Conservation (phyloP, 2,329 filamentous ascomycete species). For the Pseudogymnoascus sp. region DNA sequence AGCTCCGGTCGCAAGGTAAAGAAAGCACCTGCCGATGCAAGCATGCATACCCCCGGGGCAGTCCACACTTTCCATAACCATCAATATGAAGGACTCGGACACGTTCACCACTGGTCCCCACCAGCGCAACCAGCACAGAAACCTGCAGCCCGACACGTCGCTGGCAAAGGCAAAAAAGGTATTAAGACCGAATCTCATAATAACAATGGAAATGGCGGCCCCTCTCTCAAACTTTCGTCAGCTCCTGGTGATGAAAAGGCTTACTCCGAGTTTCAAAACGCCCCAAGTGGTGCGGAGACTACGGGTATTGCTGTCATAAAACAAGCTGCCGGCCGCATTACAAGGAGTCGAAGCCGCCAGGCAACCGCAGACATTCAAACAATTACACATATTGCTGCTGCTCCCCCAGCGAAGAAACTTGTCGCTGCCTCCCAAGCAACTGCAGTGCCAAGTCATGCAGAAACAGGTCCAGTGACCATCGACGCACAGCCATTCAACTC, state of each 20-base stretch:
- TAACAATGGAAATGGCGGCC: not conserved
- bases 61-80: not conserved
- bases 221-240: not conserved
- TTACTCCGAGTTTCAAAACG: not conserved
- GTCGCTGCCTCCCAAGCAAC: not conserved
- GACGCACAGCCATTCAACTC: not conserved
- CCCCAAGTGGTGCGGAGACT: slow-evolving; percentile 7
- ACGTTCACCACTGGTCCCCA: not conserved
- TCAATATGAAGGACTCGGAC: not conserved
- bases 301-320: not conserved
- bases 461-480: not conserved
- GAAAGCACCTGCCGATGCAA: not conserved
- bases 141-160: not conserved
- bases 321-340: not conserved
- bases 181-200: not conserved
- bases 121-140: not conserved
- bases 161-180: slow-evolving; percentile 4
- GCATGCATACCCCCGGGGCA: not conserved
- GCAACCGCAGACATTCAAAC: not conserved
- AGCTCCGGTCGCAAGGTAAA: not conserved
- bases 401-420: not conserved
- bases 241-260: not conserved
- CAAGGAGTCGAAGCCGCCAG: not conserved
- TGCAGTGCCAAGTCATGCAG: not conserved
- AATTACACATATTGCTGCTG: not conserved